A percentile compares a stretch with the other conserved stretches of the same genome.
Conservation (phyloP, 306 rosid genomes). For the Cercis canadensis region DNA sequence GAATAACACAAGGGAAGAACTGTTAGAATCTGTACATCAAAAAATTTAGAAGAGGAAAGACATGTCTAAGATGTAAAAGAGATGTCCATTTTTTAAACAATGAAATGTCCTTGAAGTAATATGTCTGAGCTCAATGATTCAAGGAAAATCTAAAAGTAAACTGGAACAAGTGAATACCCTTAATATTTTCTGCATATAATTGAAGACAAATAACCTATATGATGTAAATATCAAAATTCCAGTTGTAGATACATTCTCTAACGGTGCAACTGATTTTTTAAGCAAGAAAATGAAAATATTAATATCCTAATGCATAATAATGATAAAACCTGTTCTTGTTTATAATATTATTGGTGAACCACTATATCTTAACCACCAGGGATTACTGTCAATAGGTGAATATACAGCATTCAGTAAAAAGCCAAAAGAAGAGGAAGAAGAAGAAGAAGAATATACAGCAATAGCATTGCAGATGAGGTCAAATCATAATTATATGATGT, state of each 20-base stretch:
- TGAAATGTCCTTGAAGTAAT: too few species aligned
- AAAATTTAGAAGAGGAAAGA: slow-evolving; percentile 5
- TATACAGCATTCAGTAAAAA: too few species aligned
- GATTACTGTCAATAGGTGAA: not conserved
- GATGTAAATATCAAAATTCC: not conserved
- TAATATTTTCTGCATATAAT: not conserved
- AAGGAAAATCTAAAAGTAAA: too few species aligned
- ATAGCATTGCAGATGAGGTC: not conserved
- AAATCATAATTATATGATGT: not conserved
- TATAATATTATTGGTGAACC: not conserved
- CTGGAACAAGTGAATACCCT: too few species aligned
- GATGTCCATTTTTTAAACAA: not conserved
- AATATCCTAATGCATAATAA: not conserved
- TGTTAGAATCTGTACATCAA: slow-evolving; percentile 33
- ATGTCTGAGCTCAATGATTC: too few species aligned
- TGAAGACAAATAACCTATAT: not conserved
- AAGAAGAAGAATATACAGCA: too few species aligned
- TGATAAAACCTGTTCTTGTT: not conserved
- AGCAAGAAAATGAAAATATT: not conserved
- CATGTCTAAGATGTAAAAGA: not conserved
- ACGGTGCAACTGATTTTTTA: not conserved
- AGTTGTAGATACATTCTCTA: not conserved
- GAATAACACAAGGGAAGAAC: slow-evolving; percentile 28
- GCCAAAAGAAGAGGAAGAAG: too few species aligned
- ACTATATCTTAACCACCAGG: not conserved